Base-by-base conservation (phyloP, 495 filamentous ascomycete species). In the Penicillium simplicissimum region DNA sequence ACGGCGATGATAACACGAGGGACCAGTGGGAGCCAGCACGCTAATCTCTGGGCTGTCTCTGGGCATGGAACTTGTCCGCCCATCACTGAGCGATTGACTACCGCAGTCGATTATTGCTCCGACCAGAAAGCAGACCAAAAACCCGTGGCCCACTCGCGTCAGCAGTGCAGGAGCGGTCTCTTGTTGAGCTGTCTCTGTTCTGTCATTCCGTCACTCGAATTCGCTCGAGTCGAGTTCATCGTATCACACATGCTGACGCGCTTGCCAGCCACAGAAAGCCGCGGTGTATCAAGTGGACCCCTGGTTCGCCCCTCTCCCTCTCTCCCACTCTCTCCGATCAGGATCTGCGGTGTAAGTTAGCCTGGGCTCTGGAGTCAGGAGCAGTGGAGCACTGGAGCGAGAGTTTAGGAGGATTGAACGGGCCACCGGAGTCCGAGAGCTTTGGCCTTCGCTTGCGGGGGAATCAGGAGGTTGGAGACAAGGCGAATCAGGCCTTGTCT, bases 341-440 rank as follows among this genome's bases (percentile, higher is more conserved):
- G n/a, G 52, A 59, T 56, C 57, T 53, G 47, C 48, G 51, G 43
- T 59, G 62, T 40, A 9, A 19, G 25, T 28, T 28, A 28, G 25
- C 25, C 25, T 28, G 25, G 25, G 25, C 25, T 28, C 25, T n/a
- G n/a, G n/a, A n/a, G n/a, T n/a, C n/a, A n/a, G n/a, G 23, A 25
- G 23, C 23, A 25, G 23, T 25, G 23, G 23, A 25, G 23, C 23
- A 25, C 1, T 25, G 28, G 28, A 31, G 28, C 28, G 28, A 31
- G 28, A 31, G 28, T 31, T 31, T 31, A 40, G 37, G 55, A 42
- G 21, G 38, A 10, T 25, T 36, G 3, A 19, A 48, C 57, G 53
- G 60, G 33, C 60, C 58, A 61, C 54, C 64, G 64, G 64, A 67
- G 57, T 67, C 64, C 64, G 64, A 48, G 47, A 67, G 64, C 64